Base-by-base conservation (phyloP, 2,329 filamentous ascomycete species). In the Aphanoascus verrucosus region DNA sequence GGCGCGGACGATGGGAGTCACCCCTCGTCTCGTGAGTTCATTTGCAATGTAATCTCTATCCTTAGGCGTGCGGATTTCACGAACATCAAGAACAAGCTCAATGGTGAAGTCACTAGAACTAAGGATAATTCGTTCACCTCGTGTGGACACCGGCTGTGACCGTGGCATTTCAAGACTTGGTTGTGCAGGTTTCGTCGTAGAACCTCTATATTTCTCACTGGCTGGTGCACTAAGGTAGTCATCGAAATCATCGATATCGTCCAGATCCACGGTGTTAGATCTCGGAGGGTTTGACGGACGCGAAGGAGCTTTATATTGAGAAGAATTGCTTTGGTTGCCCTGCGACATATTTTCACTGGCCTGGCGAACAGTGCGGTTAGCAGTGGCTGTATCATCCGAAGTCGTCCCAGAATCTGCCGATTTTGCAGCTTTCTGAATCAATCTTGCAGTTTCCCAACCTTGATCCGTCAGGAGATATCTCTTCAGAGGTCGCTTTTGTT, bases 21-120 rank as follows among this genome's bases (percentile, higher is more conserved):
- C 76, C 0, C 82, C 83, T 58, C 78, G 80, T 59, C 86, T 84
- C 9, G 73, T 70, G 11, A 93, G 77, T 62, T 88, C 81, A 19
- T 84, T 78, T 60, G 85, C 79, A 65, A 91, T 85, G 62, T 90
- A 90, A 60, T 88, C 84, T 53, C 86, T 77, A 62, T 91, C 85
- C 28, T 77, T 84, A 58, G 80, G 83, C 5, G 85, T 77, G 32
- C 85, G 79, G 42, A 90, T 75, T 69, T 93, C 87, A 28, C 87
- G 84, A 35, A 78, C 79, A 62, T 93, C 87, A 15, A 93, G 73
- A 2, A 91, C 73, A 1, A 91, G 74, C 48, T 86, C 78, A 12
- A 93, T 78, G 0, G 81, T 82, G 63, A 89, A 93, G 0, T 79
- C 78, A 2, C 81, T 80, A 0, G 84, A 78, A 0, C 76, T 72